These are phyloP conservation scores for Phanerochaete carnosa DNA, from an alignment of 768 basidiomycete genomes.

Conservation along the genomic window DNA sequence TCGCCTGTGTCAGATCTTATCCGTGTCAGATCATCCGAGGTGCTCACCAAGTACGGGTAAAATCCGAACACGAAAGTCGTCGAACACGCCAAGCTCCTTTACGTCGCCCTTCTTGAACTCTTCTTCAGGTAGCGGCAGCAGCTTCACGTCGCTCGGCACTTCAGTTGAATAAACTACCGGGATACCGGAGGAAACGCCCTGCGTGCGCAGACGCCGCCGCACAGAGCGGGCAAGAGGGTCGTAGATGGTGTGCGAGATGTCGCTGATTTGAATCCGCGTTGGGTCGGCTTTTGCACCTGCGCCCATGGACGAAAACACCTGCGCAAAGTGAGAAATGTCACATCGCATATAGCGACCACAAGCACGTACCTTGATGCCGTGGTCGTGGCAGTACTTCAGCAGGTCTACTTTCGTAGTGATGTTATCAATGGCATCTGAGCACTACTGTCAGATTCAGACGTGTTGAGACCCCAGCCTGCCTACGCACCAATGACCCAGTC, in stretches of 20 bases:
- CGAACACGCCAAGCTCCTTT: constrained; percentile 84
- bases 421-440: constrained; percentile 93
- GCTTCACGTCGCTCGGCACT: constrained; percentile 81
- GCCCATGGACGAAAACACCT: constrained; percentile 98
- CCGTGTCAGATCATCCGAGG: neutral
- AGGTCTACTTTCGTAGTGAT: constrained; percentile 96
- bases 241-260: constrained; percentile 89
- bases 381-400: constrained; percentile 80
- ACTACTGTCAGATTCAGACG: neutral
- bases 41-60: constrained; percentile 80
- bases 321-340: neutral
- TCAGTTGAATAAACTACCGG: constrained; percentile 97
- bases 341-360: neutral
- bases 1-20: neutral
- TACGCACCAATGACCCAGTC: constrained; percentile 90
- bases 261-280: constrained; percentile 91
- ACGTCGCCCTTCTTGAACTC: constrained; percentile 89
- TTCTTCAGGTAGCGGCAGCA: constrained; percentile 87
- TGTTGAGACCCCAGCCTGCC: neutral
- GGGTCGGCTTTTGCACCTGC: constrained; percentile 94
- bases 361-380: constrained; percentile 66
- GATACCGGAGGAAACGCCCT: constrained; percentile 62
- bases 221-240: constrained; percentile 94
- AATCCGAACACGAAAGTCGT: constrained; percentile 92
- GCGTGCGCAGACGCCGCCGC: constrained; percentile 65